Evolutionary conservation across 169 alveolate species (phyloP), one percentile per base, ranked within the genome.

Genomic region (Eimeria sp.): DNA sequence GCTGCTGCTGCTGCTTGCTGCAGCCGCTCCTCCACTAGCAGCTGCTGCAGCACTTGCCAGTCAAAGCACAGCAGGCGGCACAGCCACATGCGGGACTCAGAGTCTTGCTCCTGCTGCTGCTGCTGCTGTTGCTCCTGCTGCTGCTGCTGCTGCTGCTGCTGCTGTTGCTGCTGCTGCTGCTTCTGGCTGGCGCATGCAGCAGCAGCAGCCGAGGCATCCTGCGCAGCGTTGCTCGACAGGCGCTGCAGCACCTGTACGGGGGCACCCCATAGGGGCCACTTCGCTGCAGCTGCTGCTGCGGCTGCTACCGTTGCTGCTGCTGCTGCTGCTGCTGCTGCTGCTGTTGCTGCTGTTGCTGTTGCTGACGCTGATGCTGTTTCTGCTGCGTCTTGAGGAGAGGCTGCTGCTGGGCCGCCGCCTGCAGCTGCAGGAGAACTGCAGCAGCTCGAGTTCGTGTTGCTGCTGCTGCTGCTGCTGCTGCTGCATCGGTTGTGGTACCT

Each of bases 1-100:
- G 89, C 58, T 71, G 62, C 80, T 64, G 93, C 71, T 82, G 58
- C 90, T 64, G 93, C 18, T n/a, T 85, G 66, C 30, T 62, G 93
- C 10, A 85, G 80, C 23, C 80, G n/a, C 14, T 85, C 93, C 27
- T 85, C 93, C 30, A 85, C 62, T 30, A 85, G 77, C 80, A 37
- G 93, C 80, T 85, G 93, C 93, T 85, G 93, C 93, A 85, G 93
- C 82, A 85, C 93, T 25, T 40, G 93, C 93, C 93, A 85, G 80
- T 85, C 93, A 37, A 85, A 20, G n/a, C 93, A 85, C 60, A 85
- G 46, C 93, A 85, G 52, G 49, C 93, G 93, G 10, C 66, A 85
- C 93, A 85, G 64, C 93, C 93, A 85, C 93, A 85, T 25, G 33
- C 78, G 33, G 40, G 18, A 64, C 40, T 85, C 93, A 27, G 27